Percentiles rank a stretch among this genome's conserved stretches.
Evolutionary conservation across 2,329 filamentous ascomycete genomes (phyloP).

Genomic region (Microcyclospora pomicola): DNA sequence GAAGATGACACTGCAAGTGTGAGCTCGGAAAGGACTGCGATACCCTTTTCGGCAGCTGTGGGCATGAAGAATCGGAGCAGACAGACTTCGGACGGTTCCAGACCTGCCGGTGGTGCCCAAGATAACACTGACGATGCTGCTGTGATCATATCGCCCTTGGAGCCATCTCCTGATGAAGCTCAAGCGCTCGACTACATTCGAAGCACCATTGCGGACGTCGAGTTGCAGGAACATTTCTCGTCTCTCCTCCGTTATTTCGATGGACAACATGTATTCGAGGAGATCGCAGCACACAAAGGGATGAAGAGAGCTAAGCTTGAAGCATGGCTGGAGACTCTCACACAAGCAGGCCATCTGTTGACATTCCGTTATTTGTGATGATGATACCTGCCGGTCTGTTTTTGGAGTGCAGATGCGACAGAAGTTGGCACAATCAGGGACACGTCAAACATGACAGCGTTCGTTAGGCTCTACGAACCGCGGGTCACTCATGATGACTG

Average conservation of each 20-base stretch:
- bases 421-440: too few species aligned
- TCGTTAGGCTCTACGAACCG: too few species aligned
- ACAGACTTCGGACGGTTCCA: not conserved
- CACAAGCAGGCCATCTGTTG: slow-evolving; percentile 41
- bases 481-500: too few species aligned
- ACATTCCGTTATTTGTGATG: slow-evolving; percentile 1
- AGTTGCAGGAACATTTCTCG: slow-evolving; percentile 55
- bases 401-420: too few species aligned
- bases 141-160: slow-evolving; percentile 11
- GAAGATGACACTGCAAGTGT: slow-evolving; percentile 17
- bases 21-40: slow-evolving; percentile 14
- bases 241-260: slow-evolving; percentile 76
- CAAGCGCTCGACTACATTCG: slow-evolving; percentile 6
- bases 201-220: slow-evolving; percentile 28
- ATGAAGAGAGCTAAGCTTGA: slow-evolving; percentile 61
- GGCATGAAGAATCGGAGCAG: not conserved
- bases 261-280: slow-evolving; percentile 69
- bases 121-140: not conserved
- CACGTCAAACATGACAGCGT: too few species aligned
- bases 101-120: not conserved
- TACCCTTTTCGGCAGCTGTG: slow-evolving; percentile 3
- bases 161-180: slow-evolving; percentile 7
- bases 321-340: slow-evolving; percentile 46
- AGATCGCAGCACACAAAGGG: slow-evolving; percentile 71
- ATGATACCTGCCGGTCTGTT: too few species aligned